These are phyloP conservation scores for Hanseniaspora uvarum DNA, from an alignment of 1,139 yeast species.

Conservation along the genomic window DNA sequence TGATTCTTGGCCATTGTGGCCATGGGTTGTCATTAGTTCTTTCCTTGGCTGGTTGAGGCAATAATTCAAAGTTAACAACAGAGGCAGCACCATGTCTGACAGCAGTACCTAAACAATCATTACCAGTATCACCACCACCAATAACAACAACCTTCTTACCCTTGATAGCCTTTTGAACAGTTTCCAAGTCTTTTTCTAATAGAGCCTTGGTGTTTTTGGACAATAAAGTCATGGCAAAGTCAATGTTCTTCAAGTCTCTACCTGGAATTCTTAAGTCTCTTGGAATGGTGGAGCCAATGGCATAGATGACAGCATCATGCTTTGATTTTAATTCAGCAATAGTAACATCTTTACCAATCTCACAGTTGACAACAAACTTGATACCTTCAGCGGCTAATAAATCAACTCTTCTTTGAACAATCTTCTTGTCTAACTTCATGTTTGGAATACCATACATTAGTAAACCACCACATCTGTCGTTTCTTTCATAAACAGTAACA, in stretches of 20 bases:
- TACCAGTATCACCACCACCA: slow-evolving; percentile 99
- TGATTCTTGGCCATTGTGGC: slow-evolving; percentile 99
- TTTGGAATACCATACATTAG: slow-evolving; percentile 99
- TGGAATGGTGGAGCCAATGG: slow-evolving; percentile 96
- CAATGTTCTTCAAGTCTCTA: slow-evolving; percentile 78
- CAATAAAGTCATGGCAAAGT: slow-evolving; percentile 88
- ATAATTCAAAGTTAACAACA: slow-evolving; percentile 86
- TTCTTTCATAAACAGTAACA: slow-evolving; percentile 85
- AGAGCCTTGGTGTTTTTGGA: slow-evolving; percentile 84
- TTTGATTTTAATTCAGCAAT: slow-evolving; percentile 54
- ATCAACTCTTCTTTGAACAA: slow-evolving; percentile 89
- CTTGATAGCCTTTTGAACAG: slow-evolving; percentile 56
- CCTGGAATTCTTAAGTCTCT: slow-evolving; percentile 92
- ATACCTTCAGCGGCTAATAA: slow-evolving; percentile 86
- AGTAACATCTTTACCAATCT: slow-evolving; percentile 72
- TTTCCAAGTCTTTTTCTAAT: slow-evolving; percentile 70
- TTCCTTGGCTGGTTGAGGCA: slow-evolving; percentile 80
- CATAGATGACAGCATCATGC: slow-evolving; percentile 76
- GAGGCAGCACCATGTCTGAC: slow-evolving; percentile 95
- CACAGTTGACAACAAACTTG: slow-evolving; percentile 61
- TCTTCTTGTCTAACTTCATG: slow-evolving; percentile 90
- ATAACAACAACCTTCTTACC: slow-evolving; percentile 91
- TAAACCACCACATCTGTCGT: slow-evolving; percentile 93
- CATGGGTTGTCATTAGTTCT: slow-evolving; percentile 96
- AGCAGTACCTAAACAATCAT: slow-evolving; percentile 95